Evolutionary conservation across 2,329 filamentous ascomycete species (phyloP), one percentile per base, ranked within the genome.

Genomic region (Curvularia sp.): DNA sequence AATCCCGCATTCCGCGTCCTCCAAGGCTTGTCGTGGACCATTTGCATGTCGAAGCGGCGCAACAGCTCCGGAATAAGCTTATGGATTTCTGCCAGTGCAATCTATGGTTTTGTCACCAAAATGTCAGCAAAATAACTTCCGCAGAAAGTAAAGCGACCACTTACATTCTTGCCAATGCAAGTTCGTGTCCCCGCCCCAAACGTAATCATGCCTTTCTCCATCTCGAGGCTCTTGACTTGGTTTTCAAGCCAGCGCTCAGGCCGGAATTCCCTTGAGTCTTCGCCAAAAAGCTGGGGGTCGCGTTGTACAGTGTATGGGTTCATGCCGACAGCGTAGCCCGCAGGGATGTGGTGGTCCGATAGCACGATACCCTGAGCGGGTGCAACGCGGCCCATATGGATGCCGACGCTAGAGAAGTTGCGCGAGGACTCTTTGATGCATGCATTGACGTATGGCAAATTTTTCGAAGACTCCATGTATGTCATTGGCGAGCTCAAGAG

Each of bases 241-340:
- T 56, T 60, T 28, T 60, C 56, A 6, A 85, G 67, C 82, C 83
- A 86, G 3, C 84, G 74, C 48, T 83, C 82, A 0, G 83, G 82
- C 1, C 74, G 72, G 61, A 81, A 85, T 0, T 62, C 57, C 20
- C 83, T 76, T 0, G 79, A 76, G 56, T 85, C 80, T 0, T 72
- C 62, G 0, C 82, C 83, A 63, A 81, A 85, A 3, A 81, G 64
- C 0, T 48, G 58, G 44, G 69, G 70, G 65, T 85, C 80, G 6
- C 72, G 69, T 26, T 76, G 77, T 15, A 39, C 68, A 20, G 76
- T 72, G 49, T 70, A 71, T 1, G 77, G 71, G 35, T 75, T 79
- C 38, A 78, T 75, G 3, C 75, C 72, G 6, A 78, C 70, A 10
- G 55, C 55, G 53, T 62, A 70, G 5, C 76, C 77, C 2, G 64